Conservation (phyloP, 495 filamentous ascomycete species). For the Amniculicola lignicola region DNA sequence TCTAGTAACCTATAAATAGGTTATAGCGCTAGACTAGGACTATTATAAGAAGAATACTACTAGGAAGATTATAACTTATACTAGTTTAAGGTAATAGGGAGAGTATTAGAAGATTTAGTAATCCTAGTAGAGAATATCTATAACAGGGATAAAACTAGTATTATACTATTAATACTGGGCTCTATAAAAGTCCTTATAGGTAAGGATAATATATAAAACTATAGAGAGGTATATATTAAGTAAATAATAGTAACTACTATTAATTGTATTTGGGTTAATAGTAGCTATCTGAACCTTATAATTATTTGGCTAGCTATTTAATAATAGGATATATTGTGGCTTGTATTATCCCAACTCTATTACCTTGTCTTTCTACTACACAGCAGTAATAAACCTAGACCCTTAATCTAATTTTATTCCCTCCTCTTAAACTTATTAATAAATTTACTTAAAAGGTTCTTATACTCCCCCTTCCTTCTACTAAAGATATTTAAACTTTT, state of each 20-base stretch:
- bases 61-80: conserved; percentile 1
- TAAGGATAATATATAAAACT: conserved; percentile 1
- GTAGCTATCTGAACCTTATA: conserved; percentile 6
- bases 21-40: background rate
- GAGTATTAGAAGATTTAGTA: background rate
- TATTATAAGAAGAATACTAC: too few species aligned
- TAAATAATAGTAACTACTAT: conserved; percentile 1
- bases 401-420: too few species aligned
- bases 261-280: background rate
- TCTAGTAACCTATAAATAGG: background rate
- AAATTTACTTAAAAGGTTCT: too few species aligned
- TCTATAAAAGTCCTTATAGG: background rate
- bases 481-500: too few species aligned
- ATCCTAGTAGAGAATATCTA: conserved; percentile 5
- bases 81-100: conserved; percentile 4
- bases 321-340: background rate
- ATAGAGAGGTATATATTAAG: background rate
- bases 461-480: too few species aligned
- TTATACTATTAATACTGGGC: background rate
- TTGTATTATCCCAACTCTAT: too few species aligned
- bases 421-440: too few species aligned
- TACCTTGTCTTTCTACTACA: too few species aligned
- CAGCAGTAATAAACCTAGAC: too few species aligned
- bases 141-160: conserved; percentile 2
- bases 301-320: background rate